Evolutionary conservation across 768 basidiomycete species (phyloP).

Genomic region (Boletus tomentosulus): DNA sequence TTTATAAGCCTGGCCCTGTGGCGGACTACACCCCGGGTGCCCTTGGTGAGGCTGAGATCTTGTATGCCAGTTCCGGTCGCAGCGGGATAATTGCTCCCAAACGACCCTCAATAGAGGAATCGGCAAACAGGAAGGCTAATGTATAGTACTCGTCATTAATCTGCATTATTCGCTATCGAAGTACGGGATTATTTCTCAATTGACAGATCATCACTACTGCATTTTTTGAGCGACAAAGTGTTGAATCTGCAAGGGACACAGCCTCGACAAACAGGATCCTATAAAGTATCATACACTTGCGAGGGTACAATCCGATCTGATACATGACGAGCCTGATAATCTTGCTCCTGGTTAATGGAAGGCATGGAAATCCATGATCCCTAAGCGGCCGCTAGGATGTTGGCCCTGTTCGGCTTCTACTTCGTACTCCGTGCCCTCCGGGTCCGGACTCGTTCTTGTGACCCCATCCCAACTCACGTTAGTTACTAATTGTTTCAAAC

Average conservation of each 20-base stretch:
- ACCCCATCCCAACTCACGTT: conserved; percentile 19
- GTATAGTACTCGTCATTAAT: conserved; percentile 31
- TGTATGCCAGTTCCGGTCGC: conserved; percentile 66
- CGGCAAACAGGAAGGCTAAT: conserved; percentile 16
- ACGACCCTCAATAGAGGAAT: conserved; percentile 25
- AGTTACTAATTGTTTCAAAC: conserved; percentile 4
- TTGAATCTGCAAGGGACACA: not conserved
- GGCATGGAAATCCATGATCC: not conserved
- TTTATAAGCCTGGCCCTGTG: conserved; percentile 47
- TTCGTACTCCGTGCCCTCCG: not conserved
- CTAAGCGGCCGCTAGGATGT: not conserved
- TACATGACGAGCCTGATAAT: too few relatives aligned
- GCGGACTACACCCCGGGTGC: conserved; percentile 49
- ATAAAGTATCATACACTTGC: too few relatives aligned
- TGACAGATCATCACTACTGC: not conserved
- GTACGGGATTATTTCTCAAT: not conserved
- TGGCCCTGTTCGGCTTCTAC: not conserved
- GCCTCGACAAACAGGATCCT: too few relatives aligned
- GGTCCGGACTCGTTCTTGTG: not conserved
- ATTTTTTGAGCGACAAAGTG: not conserved
- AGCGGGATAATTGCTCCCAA: conserved; percentile 37
- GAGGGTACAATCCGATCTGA: too few relatives aligned
- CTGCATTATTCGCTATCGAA: conserved; percentile 15
- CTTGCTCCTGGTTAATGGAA: not conserved
- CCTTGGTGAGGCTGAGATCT: conserved; percentile 58